Percentiles rank a stretch among this genome's conserved stretches.
phyloP scores from a whole-genome alignment of 257 asterid species.

The Solanum okadae region DNA sequence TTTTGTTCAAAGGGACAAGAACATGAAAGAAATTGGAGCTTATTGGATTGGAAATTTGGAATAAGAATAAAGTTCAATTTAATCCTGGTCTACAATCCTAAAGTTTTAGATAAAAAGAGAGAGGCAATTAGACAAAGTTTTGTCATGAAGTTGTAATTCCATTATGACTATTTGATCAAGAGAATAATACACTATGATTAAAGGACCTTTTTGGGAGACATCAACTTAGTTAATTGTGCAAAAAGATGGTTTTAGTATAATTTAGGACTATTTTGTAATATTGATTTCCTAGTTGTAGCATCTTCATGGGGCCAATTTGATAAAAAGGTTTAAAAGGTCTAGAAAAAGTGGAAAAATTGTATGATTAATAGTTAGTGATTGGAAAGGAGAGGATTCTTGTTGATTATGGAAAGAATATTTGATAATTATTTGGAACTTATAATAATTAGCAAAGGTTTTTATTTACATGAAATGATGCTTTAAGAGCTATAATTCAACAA shows the following conservation, averaged over 20 bases:
- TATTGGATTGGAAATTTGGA: neutral
- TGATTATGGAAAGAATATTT: neutral
- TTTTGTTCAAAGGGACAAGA: slow-evolving; percentile 9
- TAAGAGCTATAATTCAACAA: neutral
- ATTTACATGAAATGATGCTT: neutral
- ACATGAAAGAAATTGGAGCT: slow-evolving; percentile 20
- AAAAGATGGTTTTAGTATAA: neutral
- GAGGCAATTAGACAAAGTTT: neutral
- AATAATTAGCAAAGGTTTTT: neutral
- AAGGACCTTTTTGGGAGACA: slow-evolving; percentile 1
- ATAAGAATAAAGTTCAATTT: slow-evolving; percentile 16
- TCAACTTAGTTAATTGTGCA: neutral
- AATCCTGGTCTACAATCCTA: neutral
- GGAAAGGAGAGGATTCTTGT: neutral
- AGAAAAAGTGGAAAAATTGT: neutral
- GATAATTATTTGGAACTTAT: neutral
- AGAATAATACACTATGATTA: neutral
- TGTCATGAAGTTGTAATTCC: neutral
- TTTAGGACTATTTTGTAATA: neutral
- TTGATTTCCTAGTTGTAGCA: neutral
- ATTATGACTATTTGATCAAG: neutral
- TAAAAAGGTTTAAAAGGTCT: neutral
- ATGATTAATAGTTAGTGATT: neutral
- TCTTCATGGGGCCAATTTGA: neutral
- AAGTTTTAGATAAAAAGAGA: neutral